Conservation (phyloP, 139 green algal species). For the Micromonas pusilla region DNA sequence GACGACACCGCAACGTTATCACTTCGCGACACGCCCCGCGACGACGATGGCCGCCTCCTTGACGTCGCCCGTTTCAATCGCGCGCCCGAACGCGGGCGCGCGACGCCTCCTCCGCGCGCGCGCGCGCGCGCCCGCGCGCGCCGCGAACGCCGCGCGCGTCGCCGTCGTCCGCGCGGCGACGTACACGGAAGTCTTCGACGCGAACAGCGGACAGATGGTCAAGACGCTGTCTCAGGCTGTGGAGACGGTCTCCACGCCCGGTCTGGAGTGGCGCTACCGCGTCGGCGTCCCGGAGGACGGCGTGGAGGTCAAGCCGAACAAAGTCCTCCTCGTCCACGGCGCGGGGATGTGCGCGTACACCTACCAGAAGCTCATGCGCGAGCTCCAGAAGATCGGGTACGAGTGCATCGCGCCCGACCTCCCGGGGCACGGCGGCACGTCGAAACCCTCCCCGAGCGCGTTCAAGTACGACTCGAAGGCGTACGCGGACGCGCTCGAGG, state of each 20-base stretch:
- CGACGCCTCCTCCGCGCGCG: neutral
- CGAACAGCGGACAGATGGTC: neutral
- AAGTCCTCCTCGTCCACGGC: neutral
- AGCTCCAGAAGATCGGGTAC: conserved; percentile 7
- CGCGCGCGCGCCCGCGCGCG: no score
- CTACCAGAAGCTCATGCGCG: neutral
- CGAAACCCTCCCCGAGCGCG: neutral
- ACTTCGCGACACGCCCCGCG: no score
- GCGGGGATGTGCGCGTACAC: neutral
- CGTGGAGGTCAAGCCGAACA: neutral
- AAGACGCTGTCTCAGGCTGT: conserved; percentile 1
- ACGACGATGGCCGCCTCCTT: no score
- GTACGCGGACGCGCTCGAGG: neutral
- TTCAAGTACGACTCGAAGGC: neutral
- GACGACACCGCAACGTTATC: no score
- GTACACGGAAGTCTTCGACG: conserved; percentile 5
- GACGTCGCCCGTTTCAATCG: neutral
- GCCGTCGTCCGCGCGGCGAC: neutral
- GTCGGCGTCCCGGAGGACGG: neutral
- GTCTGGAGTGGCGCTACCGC: neutral
- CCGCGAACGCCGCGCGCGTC: neutral
- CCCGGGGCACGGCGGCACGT: conserved; percentile 5
- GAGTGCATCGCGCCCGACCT: neutral
- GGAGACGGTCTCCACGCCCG: neutral
- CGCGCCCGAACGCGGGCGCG: no score